Percentiles rank a stretch among this genome's conserved stretches.
These are phyloP conservation scores for Zoysia matrella DNA, from an alignment of 202 grass and related monocot species.

Conservation along the genomic window DNA sequence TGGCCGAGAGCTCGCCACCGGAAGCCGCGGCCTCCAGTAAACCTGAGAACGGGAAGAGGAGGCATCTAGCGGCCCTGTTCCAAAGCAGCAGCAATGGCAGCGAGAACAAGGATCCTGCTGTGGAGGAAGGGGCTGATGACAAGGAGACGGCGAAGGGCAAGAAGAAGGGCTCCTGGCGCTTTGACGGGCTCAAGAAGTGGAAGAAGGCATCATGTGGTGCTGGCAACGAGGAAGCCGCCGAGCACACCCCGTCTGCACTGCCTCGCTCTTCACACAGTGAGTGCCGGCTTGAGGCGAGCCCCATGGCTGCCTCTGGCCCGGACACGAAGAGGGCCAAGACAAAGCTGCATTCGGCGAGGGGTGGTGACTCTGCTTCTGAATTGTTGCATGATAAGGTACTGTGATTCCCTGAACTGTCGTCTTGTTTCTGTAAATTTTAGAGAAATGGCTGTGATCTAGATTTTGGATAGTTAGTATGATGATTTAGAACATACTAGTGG, in stretches of 20 bases:
- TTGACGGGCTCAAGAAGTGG: constrained; percentile 92
- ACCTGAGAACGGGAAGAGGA: constrained; percentile 74
- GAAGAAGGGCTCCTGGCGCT: constrained; percentile 71
- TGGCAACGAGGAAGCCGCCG: constrained; percentile 45
- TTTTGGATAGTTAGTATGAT: not conserved
- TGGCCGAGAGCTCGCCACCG: constrained; percentile 58
- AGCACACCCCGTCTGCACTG: constrained; percentile 26
- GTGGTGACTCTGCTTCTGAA: constrained; percentile 48
- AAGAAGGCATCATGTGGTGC: constrained; percentile 54
- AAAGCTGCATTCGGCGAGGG: constrained; percentile 37
- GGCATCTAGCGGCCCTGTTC: constrained; percentile 58
- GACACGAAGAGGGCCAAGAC: constrained; percentile 68
- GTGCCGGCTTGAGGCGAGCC: constrained; percentile 61
- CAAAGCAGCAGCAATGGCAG: constrained; percentile 23
- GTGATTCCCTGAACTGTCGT: not conserved
- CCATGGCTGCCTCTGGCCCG: constrained; percentile 43
- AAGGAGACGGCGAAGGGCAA: constrained; percentile 19
- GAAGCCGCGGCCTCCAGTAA: constrained; percentile 21
- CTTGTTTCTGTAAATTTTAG: not conserved
- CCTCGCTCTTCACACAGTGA: constrained; percentile 49
- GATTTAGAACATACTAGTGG: not conserved
- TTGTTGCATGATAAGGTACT: constrained; percentile 63
- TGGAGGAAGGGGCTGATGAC: constrained; percentile 41
- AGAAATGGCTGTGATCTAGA: not conserved
- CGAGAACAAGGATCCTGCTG: constrained; percentile 63